Conservation (phyloP, 345 rosid species). For the Trapa incisa region DNA sequence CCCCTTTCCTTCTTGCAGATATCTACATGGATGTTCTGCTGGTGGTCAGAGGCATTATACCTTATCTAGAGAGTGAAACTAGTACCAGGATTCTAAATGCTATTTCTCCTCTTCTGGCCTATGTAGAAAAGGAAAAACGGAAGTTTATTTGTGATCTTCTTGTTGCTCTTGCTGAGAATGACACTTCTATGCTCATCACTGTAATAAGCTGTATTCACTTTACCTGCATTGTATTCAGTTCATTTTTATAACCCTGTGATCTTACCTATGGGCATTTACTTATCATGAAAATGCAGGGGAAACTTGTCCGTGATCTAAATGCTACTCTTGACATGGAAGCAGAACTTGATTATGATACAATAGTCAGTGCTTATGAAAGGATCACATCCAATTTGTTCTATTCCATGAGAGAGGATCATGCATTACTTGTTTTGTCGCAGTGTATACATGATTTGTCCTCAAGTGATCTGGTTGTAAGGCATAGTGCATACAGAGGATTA, state of each 20-base stretch:
- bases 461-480: conserved; percentile 56
- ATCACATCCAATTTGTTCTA: conserved; percentile 39
- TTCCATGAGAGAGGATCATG: conserved; percentile 40
- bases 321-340: conserved; percentile 61
- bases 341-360: conserved; percentile 69
- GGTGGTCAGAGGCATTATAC: conserved; percentile 44
- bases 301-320: conserved; percentile 48
- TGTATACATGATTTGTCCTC: conserved; percentile 65
- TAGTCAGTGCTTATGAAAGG: conserved; percentile 52
- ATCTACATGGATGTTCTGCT: conserved; percentile 39
- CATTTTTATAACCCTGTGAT: conserved; percentile 4
- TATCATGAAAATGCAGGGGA: conserved; percentile 43
- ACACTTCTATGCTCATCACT: conserved; percentile 47
- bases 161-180: conserved; percentile 49
- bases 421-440: conserved; percentile 61
- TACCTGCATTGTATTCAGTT: conserved; percentile 1
- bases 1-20: conserved; percentile 30
- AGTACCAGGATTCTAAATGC: conserved; percentile 34
- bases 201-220: conserved; percentile 28
- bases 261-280: conserved; percentile 1
- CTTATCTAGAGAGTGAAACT: conserved; percentile 33
- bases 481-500: conserved; percentile 58
- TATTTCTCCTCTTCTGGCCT: conserved; percentile 58
- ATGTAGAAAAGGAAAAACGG: conserved; percentile 46
- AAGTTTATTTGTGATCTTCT: conserved; percentile 60